Percentiles rank a stretch among this genome's conserved stretches.
phyloP scores from a whole-genome alignment of 441 rosid genomes.

The Gossypium davidsonii region DNA sequence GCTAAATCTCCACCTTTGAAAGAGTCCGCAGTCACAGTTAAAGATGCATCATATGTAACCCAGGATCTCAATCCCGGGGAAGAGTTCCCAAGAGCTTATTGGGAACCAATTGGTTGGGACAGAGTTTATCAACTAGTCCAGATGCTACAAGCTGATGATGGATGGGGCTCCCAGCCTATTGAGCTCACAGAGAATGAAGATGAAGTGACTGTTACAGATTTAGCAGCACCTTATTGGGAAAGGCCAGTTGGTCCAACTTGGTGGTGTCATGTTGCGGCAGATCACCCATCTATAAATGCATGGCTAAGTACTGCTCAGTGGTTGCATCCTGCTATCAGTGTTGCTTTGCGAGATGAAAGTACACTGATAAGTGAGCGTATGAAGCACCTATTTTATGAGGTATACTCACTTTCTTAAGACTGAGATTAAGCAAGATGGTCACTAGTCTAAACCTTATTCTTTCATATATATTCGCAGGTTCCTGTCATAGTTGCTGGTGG shows the following conservation, averaged over 20 bases:
- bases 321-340: conserved; percentile 54
- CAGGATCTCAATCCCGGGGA: conserved; percentile 12
- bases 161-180: conserved; percentile 24
- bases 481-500: conserved; percentile 67
- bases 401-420: not conserved
- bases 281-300: conserved; percentile 29
- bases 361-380: conserved; percentile 57
- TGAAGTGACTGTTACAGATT: conserved; percentile 40
- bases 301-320: conserved; percentile 53
- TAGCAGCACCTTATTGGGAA: conserved; percentile 55
- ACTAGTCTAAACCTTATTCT: not conserved
- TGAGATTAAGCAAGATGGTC: not conserved
- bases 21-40: not conserved
- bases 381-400: conserved; percentile 66
- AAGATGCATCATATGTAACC: conserved; percentile 12
- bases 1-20: conserved; percentile 8
- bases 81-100: conserved; percentile 25
- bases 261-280: conserved; percentile 58
- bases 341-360: conserved; percentile 44
- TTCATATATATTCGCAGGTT: conserved; percentile 32
- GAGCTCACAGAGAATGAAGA: conserved; percentile 28
- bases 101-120: conserved; percentile 52
- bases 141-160: conserved; percentile 35
- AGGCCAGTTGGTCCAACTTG: conserved; percentile 51
- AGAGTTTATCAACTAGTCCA: conserved; percentile 42